These are phyloP conservation scores for Hypoxylon lienhwacheense DNA, from an alignment of 495 filamentous ascomycete species.

Conservation along the genomic window DNA sequence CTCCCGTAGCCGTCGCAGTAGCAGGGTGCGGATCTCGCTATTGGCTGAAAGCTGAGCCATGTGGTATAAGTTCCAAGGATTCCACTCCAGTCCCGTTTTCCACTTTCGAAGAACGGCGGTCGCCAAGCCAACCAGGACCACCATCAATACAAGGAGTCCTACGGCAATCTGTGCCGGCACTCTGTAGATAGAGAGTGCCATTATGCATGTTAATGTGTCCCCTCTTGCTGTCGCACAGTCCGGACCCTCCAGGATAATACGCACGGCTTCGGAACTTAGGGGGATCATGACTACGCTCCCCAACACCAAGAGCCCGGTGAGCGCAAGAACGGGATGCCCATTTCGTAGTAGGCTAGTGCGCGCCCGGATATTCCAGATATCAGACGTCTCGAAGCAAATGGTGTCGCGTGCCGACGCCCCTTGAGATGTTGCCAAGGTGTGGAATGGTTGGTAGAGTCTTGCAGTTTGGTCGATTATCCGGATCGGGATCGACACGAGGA, in stretches of 20 bases:
- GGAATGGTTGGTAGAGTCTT: conserved; percentile 42
- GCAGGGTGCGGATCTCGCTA: conserved; percentile 26
- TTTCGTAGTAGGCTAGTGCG: conserved; percentile 21
- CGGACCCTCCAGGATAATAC: conserved; percentile 27
- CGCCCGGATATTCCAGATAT: conserved; percentile 14
- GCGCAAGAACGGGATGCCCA: conserved; percentile 25
- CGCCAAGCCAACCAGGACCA: conserved; percentile 16
- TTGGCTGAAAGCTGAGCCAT: conserved; percentile 35
- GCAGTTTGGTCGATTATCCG: conserved; percentile 37
- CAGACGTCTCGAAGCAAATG: conserved; percentile 32
- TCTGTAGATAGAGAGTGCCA: conserved; percentile 21
- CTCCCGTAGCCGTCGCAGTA: conserved; percentile 19
- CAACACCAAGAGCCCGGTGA: conserved; percentile 33
- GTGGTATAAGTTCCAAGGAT: conserved; percentile 38
- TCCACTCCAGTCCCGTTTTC: conserved; percentile 36
- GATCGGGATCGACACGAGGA: conserved; percentile 34
- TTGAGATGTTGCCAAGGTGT: conserved; percentile 27
- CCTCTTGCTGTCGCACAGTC: conserved; percentile 12
- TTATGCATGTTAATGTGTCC: conserved; percentile 16
- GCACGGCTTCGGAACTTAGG: conserved; percentile 30
- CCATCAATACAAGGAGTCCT: conserved; percentile 30
- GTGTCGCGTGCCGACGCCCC: conserved; percentile 34
- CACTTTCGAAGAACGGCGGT: conserved; percentile 32
- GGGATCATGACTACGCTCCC: conserved; percentile 29
- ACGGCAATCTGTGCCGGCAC: conserved; percentile 24